Conservation (phyloP, 1,139 yeast species). For the Candida gigantensis region DNA sequence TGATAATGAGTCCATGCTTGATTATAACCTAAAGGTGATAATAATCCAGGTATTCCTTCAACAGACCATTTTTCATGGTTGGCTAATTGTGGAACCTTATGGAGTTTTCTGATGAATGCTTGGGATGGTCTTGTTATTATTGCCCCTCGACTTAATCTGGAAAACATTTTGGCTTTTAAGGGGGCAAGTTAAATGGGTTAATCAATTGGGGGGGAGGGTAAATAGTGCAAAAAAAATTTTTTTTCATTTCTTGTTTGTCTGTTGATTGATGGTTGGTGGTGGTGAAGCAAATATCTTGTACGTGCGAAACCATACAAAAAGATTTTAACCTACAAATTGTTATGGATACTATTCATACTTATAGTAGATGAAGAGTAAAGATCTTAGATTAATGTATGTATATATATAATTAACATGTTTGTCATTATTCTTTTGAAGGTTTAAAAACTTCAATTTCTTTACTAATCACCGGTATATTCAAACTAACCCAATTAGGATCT, state of each 20-base stretch:
- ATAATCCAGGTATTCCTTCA: slow-evolving; percentile 70
- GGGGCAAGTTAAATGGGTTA: neutral
- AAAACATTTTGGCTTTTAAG: slow-evolving; percentile 2
- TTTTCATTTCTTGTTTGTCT: slow-evolving; percentile 7
- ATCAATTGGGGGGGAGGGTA: neutral
- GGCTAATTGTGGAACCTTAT: slow-evolving; percentile 63
- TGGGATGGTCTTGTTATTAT: slow-evolving; percentile 1
- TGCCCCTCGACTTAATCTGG: slow-evolving; percentile 2
- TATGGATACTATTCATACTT: neutral
- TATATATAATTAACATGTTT: no score
- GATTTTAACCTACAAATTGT: neutral
- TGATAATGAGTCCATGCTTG: slow-evolving; percentile 85
- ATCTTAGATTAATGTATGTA: no score
- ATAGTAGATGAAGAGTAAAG: no score
- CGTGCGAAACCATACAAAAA: neutral
- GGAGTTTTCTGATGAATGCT: slow-evolving; percentile 39
- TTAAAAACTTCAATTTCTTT: slow-evolving; percentile 12
- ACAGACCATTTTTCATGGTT: slow-evolving; percentile 27
- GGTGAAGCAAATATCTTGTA: neutral
- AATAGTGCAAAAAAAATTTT: slow-evolving; percentile 1
- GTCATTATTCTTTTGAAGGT: no score
- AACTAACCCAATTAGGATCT: slow-evolving; percentile 81
- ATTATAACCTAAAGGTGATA: slow-evolving; percentile 66
- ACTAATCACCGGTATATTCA: slow-evolving; percentile 49
- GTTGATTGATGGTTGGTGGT: neutral